These are phyloP conservation scores for Tolypocladium ovalisporum DNA, from an alignment of 2,329 filamentous ascomycete genomes.

Conservation along the genomic window DNA sequence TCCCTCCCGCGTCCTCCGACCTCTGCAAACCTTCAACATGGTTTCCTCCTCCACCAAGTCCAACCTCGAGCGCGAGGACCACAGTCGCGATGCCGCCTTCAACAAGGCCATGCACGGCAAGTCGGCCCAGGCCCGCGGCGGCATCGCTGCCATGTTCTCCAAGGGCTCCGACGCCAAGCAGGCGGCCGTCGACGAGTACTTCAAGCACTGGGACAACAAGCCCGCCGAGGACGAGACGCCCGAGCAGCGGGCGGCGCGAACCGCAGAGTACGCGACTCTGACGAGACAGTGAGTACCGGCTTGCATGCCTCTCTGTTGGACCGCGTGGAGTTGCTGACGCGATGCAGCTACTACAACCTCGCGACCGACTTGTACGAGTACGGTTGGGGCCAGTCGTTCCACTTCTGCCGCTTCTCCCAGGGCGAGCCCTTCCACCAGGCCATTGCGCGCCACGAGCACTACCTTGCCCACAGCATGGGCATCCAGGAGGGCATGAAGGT, in stretches of 20 bases:
- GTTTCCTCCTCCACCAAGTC: slow-evolving; percentile 24
- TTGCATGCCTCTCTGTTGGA: not conserved
- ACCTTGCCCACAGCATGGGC: slow-evolving; percentile 81
- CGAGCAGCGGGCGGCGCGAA: slow-evolving; percentile 68
- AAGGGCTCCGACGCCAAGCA: slow-evolving; percentile 71
- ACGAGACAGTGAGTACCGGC: slow-evolving; percentile 68
- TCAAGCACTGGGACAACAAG: slow-evolving; percentile 95
- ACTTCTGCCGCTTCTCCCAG: slow-evolving; percentile 88
- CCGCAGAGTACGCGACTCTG: slow-evolving; percentile 82
- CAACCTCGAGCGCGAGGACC: slow-evolving; percentile 69
- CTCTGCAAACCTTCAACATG: slow-evolving; percentile 27
- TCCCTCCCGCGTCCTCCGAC: not conserved
- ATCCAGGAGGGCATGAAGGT: slow-evolving; percentile 82
- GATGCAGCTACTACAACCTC: slow-evolving; percentile 78
- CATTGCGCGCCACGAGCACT: slow-evolving; percentile 95
- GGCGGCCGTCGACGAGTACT: slow-evolving; percentile 80
- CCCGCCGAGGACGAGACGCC: slow-evolving; percentile 67
- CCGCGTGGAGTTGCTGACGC: slow-evolving; percentile 7
- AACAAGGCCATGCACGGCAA: slow-evolving; percentile 76
- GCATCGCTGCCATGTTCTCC: slow-evolving; percentile 71
- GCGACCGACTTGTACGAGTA: slow-evolving; percentile 97
- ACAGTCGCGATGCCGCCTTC: slow-evolving; percentile 78
- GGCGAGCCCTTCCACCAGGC: slow-evolving; percentile 84
- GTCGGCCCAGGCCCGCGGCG: slow-evolving; percentile 58
- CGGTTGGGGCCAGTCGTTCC: slow-evolving; percentile 92